Evolutionary conservation across 306 rosid species (phyloP), one percentile per base, ranked within the genome.

Genomic region (Carpinus viminea): DNA sequence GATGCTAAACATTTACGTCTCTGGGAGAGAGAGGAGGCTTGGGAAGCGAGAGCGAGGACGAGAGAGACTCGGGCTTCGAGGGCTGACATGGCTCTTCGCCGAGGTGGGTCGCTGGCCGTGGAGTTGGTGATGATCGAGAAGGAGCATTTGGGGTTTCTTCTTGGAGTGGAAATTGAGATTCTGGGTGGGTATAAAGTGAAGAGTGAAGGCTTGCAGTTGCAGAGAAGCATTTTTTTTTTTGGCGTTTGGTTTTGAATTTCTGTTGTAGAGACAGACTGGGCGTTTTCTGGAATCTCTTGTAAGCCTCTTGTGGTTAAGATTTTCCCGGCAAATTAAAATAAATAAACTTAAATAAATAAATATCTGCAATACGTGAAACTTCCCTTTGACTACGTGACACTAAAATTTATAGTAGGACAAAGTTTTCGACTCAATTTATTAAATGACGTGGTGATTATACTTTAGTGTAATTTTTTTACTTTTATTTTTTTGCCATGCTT

Each of bases 61-160:
- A 95, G 96, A 15, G 98, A 95, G 85, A 83, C 55, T 84, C 98
- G 95, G 60, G 92, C 78, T 89, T 91, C 98, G 18, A 70, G 77
- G 1, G 93, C 88, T 12, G 97, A 89, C 61, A 88, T 83, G 75
- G 90, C 65, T 79, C 79, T 87, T 74, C 83, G 87, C 50, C 41
- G 86, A 36, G 50, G 62, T 13, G 82, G 80, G 56, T 86, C 51
- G 55, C 80, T 57, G 83, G 91, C 74, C 51, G 84, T 85, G 26
- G 89, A 91, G 80, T 62, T 79, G 68, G 84, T 62, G 78, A 82
- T 51, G 47, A 43, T 69, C 6, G 82, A 82, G n/a, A 78, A 64
- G 28, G 28, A 47, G 28, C 80, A 73, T 61, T 20, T 74, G 26
- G 81, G 70, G 80, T 59, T 88, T 68, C 46, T 88, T 62, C 46